These are phyloP conservation scores for Panicum virgatum DNA, from an alignment of 202 grass and related monocot genomes.

Conservation along the genomic window DNA sequence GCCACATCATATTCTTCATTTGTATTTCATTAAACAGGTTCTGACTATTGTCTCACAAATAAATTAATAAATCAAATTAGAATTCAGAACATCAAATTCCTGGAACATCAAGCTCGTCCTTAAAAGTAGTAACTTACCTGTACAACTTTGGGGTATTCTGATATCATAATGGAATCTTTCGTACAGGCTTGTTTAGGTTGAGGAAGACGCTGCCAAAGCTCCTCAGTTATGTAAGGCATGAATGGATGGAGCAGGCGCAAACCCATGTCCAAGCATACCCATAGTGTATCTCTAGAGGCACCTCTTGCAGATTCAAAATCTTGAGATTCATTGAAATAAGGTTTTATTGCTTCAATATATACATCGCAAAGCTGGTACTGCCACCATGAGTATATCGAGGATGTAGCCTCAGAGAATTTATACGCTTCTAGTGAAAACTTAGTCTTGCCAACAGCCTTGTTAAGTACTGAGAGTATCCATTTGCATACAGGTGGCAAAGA, in stretches of 20 bases:
- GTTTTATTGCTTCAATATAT: constrained; percentile 93
- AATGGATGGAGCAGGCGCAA: constrained; percentile 91
- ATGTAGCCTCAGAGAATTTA: constrained; percentile 85
- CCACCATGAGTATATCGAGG: constrained; percentile 91
- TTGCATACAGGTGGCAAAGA: constrained; percentile 75
- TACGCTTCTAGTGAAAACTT: constrained; percentile 77
- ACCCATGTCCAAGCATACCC: constrained; percentile 81
- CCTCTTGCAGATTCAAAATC: constrained; percentile 69
- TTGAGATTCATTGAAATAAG: constrained; percentile 67
- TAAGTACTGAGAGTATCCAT: constrained; percentile 92
- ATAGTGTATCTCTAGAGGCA: constrained; percentile 70
- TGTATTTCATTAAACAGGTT: not conserved
- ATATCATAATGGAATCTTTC: constrained; percentile 81
- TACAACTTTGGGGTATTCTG: constrained; percentile 76
- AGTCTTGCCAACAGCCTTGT: constrained; percentile 73
- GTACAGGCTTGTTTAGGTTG: constrained; percentile 51
- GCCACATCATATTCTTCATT: not conserved
- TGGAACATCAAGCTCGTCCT: not conserved
- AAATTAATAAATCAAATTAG: not conserved
- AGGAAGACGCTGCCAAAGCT: constrained; percentile 89
- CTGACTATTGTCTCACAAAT: not conserved
- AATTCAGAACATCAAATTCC: not conserved
- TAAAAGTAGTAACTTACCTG: constrained; percentile 46
- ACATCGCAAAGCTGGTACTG: constrained; percentile 93
- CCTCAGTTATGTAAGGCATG: constrained; percentile 90